Evolutionary conservation across 192 early-diverging fungal genomes (phyloP).

Genomic region (Rhizoclosmatium sp.): DNA sequence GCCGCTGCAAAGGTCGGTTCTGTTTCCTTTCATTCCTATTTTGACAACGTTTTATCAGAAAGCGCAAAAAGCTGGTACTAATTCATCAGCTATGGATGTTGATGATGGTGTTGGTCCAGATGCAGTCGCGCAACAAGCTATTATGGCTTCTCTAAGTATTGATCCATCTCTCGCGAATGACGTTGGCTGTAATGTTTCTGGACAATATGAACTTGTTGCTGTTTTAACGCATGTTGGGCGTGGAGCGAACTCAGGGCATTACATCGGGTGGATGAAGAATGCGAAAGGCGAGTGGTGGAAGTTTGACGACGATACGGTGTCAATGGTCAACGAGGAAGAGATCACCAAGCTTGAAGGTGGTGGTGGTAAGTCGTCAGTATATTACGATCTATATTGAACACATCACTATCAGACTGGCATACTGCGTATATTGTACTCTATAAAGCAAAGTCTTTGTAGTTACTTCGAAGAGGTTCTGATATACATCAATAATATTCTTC

Average conservation of each 20-base stretch:
- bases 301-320: constrained; percentile 92
- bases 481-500: too few species aligned
- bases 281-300: constrained; percentile 59
- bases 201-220: constrained; percentile 91
- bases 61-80: neutral
- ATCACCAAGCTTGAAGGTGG: constrained; percentile 92
- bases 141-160: constrained; percentile 31
- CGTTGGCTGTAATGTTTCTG: constrained; percentile 84
- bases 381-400: neutral
- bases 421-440: constrained; percentile 90
- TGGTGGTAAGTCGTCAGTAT: constrained; percentile 50
- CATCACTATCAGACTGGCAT: constrained; percentile 52
- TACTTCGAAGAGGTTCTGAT: neutral
- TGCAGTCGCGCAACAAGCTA: constrained; percentile 29
- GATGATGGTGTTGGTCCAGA: constrained; percentile 33
- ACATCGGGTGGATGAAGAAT: constrained; percentile 95
- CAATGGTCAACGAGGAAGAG: constrained; percentile 82
- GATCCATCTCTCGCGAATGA: constrained; percentile 74
- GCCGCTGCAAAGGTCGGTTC: constrained; percentile 34
- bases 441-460: constrained; percentile 70
- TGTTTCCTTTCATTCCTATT: neutral
- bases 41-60: neutral
- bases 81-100: constrained; percentile 43
- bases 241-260: constrained; percentile 89
- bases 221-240: constrained; percentile 97